Conservation (phyloP, 2,329 filamentous ascomycete species). For the Hymenoscyphus occultus region DNA sequence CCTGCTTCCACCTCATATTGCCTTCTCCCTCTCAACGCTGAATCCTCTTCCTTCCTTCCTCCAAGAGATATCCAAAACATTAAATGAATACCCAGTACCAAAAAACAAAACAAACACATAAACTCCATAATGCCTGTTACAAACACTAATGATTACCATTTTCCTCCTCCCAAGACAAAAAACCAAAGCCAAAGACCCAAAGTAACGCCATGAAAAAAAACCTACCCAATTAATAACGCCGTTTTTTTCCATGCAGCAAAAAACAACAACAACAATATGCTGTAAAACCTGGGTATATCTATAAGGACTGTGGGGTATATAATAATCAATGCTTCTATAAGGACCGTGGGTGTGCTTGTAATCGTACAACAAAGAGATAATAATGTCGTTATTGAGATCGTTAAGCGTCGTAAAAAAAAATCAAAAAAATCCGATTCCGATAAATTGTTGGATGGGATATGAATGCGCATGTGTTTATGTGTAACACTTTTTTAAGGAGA, state of each 20-base stretch:
- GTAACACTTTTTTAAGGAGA: constrained; percentile 21
- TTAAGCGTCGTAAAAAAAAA: constrained; percentile 28
- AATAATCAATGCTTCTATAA: not conserved
- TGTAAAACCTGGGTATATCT: constrained; percentile 29
- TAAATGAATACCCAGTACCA: not conserved
- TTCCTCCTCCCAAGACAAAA: not conserved
- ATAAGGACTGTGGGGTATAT: constrained; percentile 31
- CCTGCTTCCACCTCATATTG: not conserved
- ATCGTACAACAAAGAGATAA: constrained; percentile 33
- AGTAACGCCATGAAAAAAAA: constrained; percentile 1
- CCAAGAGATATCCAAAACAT: not conserved
- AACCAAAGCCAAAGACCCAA: not conserved
- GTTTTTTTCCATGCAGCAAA: constrained; percentile 9
- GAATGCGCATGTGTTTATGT: constrained; percentile 13
- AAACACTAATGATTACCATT: constrained; percentile 1
- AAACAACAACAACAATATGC: constrained; percentile 20
- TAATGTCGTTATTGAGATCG: constrained; percentile 30
- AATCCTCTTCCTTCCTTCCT: not conserved
- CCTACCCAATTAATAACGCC: constrained; percentile 23
- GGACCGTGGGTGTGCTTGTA: constrained; percentile 24
- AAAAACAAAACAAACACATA: not conserved
- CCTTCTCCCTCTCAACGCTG: not conserved
- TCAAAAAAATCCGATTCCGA: not conserved
- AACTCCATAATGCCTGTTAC: too few relatives aligned
- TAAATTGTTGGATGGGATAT: not conserved